Percentiles rank a stretch among this genome's conserved stretches.
phyloP scores from a whole-genome alignment of 1,284 basidiomycete genomes.

The Ustilago esculenta region DNA sequence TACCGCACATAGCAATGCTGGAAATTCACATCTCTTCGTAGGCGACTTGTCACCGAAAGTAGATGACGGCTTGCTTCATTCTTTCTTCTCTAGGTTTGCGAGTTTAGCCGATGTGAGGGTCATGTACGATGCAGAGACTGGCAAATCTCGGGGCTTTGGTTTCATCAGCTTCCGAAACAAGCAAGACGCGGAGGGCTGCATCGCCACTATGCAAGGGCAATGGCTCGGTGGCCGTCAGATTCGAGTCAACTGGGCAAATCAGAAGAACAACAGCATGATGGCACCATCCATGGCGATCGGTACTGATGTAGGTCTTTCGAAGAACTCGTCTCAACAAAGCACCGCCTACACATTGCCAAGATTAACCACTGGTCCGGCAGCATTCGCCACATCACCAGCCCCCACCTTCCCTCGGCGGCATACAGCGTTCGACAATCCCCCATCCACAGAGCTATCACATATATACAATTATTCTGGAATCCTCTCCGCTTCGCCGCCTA shows the following conservation, averaged over 20 bases:
- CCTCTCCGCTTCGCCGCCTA: conserved; percentile 85
- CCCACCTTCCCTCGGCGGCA: conserved; percentile 22
- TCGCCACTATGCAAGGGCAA: conserved; percentile 98
- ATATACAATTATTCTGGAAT: conserved; percentile 79
- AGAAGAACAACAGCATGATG: conserved; percentile 81
- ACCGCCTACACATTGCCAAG: no score
- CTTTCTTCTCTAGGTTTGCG: conserved; percentile 94
- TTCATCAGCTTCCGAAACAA: conserved; percentile 95
- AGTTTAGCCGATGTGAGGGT: conserved; percentile 95
- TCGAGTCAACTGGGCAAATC: conserved; percentile 99
- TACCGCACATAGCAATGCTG: conserved; percentile 74
- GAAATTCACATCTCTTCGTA: conserved; percentile 96
- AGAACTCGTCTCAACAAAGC: no score
- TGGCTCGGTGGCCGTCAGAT: conserved; percentile 97
- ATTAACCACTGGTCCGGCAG: no score
- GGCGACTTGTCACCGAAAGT: conserved; percentile 97
- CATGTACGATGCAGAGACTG: conserved; percentile 99
- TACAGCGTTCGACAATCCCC: conserved; percentile 13
- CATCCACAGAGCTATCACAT: background rate
- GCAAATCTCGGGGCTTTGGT: conserved; percentile 92
- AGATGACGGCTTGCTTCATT: conserved; percentile 93
- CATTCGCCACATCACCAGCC: background rate
- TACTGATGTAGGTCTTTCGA: background rate
- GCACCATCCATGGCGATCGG: background rate
- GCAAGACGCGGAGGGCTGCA: conserved; percentile 96